These are phyloP conservation scores for Podospora tetraspora DNA, from an alignment of 495 filamentous ascomycete genomes.

Conservation along the genomic window DNA sequence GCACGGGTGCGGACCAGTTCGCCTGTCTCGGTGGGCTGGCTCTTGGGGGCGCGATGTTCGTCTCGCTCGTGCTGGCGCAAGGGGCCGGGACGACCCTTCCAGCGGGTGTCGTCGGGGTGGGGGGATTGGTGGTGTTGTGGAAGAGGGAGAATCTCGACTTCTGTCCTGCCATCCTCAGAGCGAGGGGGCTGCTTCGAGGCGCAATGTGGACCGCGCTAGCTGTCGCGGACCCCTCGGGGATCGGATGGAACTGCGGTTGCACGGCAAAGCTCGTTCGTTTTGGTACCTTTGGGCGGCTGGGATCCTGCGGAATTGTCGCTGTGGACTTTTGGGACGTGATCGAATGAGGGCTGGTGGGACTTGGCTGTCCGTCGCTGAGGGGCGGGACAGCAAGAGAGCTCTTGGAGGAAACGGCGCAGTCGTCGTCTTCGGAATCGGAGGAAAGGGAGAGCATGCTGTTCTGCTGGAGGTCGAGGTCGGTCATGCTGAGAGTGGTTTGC, in stretches of 20 bases:
- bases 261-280: constrained; percentile 26
- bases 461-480: constrained; percentile 41
- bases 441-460: constrained; percentile 46
- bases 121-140: constrained; percentile 16
- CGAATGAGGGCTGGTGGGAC: constrained; percentile 28
- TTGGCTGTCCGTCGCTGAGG: constrained; percentile 26
- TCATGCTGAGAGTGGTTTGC: constrained; percentile 37
- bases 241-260: constrained; percentile 21
- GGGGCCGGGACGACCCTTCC: constrained; percentile 10
- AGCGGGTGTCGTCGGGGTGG: constrained; percentile 18
- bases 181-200: constrained; percentile 21
- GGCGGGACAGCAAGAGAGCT: constrained; percentile 22
- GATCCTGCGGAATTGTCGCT: constrained; percentile 13
- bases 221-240: constrained; percentile 11
- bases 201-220: constrained; percentile 12
- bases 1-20: constrained; percentile 8
- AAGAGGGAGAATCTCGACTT: constrained; percentile 6
- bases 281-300: constrained; percentile 13
- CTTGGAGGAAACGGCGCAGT: constrained; percentile 25
- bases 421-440: constrained; percentile 44
- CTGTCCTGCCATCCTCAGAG: constrained; percentile 8
- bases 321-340: constrained; percentile 20
- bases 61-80: constrained; percentile 3
- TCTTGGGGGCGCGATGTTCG: constrained; percentile 10
- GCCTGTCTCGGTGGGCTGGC: constrained; percentile 15